Percentiles rank a stretch among this genome's conserved stretches.
Conservation (phyloP, 352 stramenopile genomes). For the Blastocystis sp. region DNA sequence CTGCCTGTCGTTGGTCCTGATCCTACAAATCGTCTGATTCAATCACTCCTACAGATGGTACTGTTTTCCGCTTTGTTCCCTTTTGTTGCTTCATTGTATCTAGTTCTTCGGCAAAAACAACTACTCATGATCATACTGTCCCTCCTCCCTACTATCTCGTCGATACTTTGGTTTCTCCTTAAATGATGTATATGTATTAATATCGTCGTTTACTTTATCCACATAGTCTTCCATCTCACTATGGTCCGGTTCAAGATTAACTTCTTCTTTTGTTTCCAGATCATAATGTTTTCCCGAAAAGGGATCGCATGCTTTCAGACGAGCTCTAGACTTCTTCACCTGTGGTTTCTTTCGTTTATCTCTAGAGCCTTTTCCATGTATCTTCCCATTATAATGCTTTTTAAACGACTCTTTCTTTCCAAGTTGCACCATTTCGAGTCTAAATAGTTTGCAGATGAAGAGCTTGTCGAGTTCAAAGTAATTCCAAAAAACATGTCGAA, state of each 20-base stretch:
- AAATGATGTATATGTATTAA: not conserved
- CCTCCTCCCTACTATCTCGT: constrained; percentile 2
- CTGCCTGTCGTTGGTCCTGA: not conserved
- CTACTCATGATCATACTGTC: not conserved
- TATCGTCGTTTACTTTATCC: constrained; percentile 16
- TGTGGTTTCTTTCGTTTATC: not conserved
- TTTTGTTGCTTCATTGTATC: constrained; percentile 29
- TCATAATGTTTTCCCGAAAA: constrained; percentile 43
- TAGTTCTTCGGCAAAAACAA: constrained; percentile 51
- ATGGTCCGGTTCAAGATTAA: constrained; percentile 24
- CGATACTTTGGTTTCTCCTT: constrained; percentile 50
- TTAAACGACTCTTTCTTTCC: not conserved
- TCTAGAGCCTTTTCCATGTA: not conserved
- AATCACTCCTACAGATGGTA: not conserved
- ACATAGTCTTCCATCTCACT: constrained; percentile 45
- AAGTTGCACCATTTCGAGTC: not conserved
- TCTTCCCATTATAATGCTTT: not conserved
- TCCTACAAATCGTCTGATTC: constrained; percentile 1
- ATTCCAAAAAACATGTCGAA: too few relatives aligned
- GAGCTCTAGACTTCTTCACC: not conserved
- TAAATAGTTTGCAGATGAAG: too few relatives aligned
- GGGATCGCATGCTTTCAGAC: constrained; percentile 30
- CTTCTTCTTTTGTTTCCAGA: not conserved
- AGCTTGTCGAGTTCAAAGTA: too few relatives aligned
- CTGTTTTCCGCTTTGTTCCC: not conserved